Percentiles rank a stretch among this genome's conserved stretches.
Conservation (phyloP, 2,329 filamentous ascomycete genomes). For the Colletotrichum plurivorum region DNA sequence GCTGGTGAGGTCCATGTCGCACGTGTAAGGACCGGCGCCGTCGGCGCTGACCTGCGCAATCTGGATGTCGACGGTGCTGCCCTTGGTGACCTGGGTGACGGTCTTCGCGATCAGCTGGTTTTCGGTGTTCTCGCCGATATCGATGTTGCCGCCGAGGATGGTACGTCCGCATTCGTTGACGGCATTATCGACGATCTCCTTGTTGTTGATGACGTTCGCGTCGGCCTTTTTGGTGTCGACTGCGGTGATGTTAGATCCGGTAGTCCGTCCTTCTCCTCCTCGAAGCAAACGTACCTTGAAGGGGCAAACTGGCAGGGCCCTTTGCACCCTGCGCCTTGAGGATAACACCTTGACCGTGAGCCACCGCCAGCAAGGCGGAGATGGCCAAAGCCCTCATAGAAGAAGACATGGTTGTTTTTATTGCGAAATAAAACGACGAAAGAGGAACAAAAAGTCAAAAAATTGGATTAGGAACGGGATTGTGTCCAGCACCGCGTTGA, state of each 20-base stretch:
- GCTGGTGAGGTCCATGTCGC: constrained; percentile 66
- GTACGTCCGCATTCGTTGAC: constrained; percentile 76
- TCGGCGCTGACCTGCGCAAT: constrained; percentile 69
- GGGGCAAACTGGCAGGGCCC: constrained; percentile 62
- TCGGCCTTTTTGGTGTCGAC: constrained; percentile 76
- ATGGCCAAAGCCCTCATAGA: constrained; percentile 50
- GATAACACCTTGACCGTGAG: constrained; percentile 63
- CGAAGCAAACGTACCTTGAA: constrained; percentile 54
- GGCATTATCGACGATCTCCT: constrained; percentile 64
- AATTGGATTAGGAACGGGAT: constrained; percentile 19
- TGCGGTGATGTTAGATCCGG: constrained; percentile 60
- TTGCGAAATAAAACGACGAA: constrained; percentile 42
- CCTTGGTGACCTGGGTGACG: constrained; percentile 65
- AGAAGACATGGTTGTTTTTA: constrained; percentile 52
- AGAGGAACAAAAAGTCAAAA: constrained; percentile 38
- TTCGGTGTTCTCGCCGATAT: constrained; percentile 70
- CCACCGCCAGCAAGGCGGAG: constrained; percentile 52
- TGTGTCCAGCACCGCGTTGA: constrained; percentile 37
- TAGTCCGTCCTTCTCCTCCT: constrained; percentile 48
- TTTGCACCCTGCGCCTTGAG: constrained; percentile 60
- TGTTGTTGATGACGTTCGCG: constrained; percentile 73
- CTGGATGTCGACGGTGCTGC: constrained; percentile 61
- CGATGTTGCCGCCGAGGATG: constrained; percentile 72
- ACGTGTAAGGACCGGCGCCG: constrained; percentile 68
- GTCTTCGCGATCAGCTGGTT: constrained; percentile 60